Evolutionary conservation across 768 basidiomycete genomes (phyloP), one percentile per base, ranked within the genome.

Genomic region (Paxillus involutus): DNA sequence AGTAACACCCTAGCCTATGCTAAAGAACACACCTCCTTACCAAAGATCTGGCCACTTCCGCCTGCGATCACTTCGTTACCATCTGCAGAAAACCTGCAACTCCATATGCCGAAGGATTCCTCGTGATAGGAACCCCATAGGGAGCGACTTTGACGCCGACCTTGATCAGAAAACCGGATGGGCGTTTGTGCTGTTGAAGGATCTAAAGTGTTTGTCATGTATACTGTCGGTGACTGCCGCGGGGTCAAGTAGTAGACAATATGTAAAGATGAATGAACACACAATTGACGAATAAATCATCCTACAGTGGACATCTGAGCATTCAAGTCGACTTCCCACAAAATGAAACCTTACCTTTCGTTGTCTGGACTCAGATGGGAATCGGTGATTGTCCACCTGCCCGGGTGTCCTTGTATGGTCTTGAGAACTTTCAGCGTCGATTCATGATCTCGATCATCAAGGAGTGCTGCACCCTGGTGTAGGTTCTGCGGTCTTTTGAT

Each of bases 41-140:
- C 89, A 63, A 89, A 90, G 26, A 91, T 84, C 36, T 87, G 85
- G 9, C 90, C 89, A 37, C 81, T 85, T 3, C 92, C 94, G 12
- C 96, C 96, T 29, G 96, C 96, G 42, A 99, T 82, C 17, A 98
- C 85, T 71, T 99, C 97, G 44, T 89, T 91, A 1, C 94, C 95
- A 63, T 98, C 96, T 7, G 95, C 93, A 35, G 94, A 98, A 69
- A 98, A 98, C 41, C 91, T 84, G 66, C 96, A 94, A 58, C 91
- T 93, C 86, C 91, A 99, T 50, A 98, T 90, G 45, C 89, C 84
- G 54, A 84, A 86, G 14, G 76, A 72, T 36, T 81, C 80, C 7
- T 76, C 70, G 29, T 75, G 74, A 16, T 63, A 65, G 44, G 17
- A 8, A 19, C 69, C 70, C 64, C 74, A 75, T n/a, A 53, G 42